A percentile compares a stretch with the other conserved stretches of the same genome.
Evolutionary conservation across 768 basidiomycete species (phyloP).

Genomic region (Serendipita indica): DNA sequence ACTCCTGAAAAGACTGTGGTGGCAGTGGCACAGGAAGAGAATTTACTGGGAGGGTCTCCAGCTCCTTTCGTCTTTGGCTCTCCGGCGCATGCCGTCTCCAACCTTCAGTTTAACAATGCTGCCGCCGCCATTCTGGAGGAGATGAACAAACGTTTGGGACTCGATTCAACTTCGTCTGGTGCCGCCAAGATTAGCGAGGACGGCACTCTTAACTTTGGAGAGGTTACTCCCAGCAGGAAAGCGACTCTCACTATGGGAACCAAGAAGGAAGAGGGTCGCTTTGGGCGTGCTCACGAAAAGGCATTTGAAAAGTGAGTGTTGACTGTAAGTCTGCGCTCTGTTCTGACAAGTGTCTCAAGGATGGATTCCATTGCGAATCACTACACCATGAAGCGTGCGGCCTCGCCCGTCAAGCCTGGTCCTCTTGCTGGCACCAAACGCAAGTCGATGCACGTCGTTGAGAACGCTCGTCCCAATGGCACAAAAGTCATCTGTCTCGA

Average conservation of each 20-base stretch:
- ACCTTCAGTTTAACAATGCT: constrained; percentile 49
- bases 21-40: no score
- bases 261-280: constrained; percentile 22
- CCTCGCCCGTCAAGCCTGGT: not conserved
- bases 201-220: constrained; percentile 4
- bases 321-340: not conserved
- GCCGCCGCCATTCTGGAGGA: constrained; percentile 64
- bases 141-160: constrained; percentile 59
- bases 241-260: constrained; percentile 6
- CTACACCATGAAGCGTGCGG: constrained; percentile 30
- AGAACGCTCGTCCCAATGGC: not conserved
- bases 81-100: constrained; percentile 45
- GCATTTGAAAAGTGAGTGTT: constrained; percentile 36
- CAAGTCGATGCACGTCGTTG: not conserved
- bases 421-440: constrained; percentile 6
- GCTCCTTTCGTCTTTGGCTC: constrained; percentile 61
- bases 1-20: no score
- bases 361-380: constrained; percentile 62
- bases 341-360: constrained; percentile 13
- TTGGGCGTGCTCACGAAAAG: constrained; percentile 47
- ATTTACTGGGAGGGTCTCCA: no score
- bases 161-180: constrained; percentile 35
- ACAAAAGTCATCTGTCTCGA: not conserved
- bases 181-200: constrained; percentile 22
- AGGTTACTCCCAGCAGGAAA: not conserved